A percentile compares a stretch with the other conserved stretches of the same genome.
Evolutionary conservation across 345 rosid genomes (phyloP).

Genomic region (Corchorus capsularis): DNA sequence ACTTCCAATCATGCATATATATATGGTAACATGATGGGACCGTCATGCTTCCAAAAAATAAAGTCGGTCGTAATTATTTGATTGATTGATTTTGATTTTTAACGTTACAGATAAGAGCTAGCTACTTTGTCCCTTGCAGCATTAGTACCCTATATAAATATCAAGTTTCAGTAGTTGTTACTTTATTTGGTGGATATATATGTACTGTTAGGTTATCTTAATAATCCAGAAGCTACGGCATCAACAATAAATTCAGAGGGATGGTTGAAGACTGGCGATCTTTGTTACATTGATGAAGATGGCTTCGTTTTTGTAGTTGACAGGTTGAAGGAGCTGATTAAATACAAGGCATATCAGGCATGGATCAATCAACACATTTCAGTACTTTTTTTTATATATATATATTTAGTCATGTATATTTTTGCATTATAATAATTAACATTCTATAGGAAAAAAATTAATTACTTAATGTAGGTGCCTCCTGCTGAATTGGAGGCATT

Average conservation of each 20-base stretch:
- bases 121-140: too few species aligned
- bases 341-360: constrained; percentile 95
- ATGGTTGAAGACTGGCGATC: constrained; percentile 92
- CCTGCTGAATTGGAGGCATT: constrained; percentile 93
- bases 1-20: too few species aligned
- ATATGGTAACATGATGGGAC: too few species aligned
- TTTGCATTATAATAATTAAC: too few species aligned
- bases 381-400: too few species aligned
- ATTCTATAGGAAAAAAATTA: background rate
- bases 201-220: constrained; percentile 62
- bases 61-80: too few species aligned
- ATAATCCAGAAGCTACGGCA: constrained; percentile 74
- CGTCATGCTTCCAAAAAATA: too few species aligned
- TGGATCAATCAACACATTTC: constrained; percentile 12
- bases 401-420: background rate
- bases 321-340: constrained; percentile 84
- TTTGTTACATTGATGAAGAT: constrained; percentile 81
- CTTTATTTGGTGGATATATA: too few species aligned
- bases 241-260: constrained; percentile 76
- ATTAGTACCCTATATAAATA: too few species aligned
- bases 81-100: too few species aligned
- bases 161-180: too few species aligned
- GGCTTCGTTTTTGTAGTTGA: constrained; percentile 83
- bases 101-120: too few species aligned
- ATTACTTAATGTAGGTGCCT: constrained; percentile 55